Base-by-base conservation (phyloP, 2,329 filamentous ascomycete species). In the Cladosporium sp. region DNA sequence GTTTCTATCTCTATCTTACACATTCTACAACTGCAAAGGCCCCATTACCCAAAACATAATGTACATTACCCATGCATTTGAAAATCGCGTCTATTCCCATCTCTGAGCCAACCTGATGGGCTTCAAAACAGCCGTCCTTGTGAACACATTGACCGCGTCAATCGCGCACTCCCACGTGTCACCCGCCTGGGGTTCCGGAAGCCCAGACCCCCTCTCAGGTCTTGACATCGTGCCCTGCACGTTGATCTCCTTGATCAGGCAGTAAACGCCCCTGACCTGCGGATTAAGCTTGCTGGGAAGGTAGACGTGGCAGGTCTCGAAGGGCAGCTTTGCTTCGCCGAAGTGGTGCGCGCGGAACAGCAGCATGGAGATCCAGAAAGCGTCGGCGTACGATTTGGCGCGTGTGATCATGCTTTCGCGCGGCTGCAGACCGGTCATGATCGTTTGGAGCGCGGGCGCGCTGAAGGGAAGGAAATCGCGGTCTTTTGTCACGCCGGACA, bases 311-410 rank as follows among this genome's bases (percentile, higher is more conserved):
- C 78, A 75, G 0, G 69, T 73, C 13, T 72, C 61, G 1, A 55
- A 53, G 2, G 80, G 79, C 4, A 83, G 63, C 1, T 64, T 45
- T 9, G 72, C 73, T 57, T 83, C 75, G 8, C 69, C 68, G 61
- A 78, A 81, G 58, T 80, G 73, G 58, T 77, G 74, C 12, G 78
- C 79, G 38, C 81, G 78, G 66, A 78, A 77, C 33, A 84, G 67
- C 2, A 81, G 73, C 61, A 77, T 71, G 12, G 68, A 61, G 2
- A 67, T 61, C 81, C 80, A 84, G 58, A 74, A 75, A 6, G 55
- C 65, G 54, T 54, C 62, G 42, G 58, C 71, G 61, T 56, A 59
- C 45, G 4, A 47, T 51, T 68, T 68, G 12, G 67, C 60, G n/a
- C 51, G 57, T 12, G 65, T 64, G 19, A 78, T 73, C n/a, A 72